Percentiles rank a stretch among this genome's conserved stretches.
These are phyloP conservation scores for Camelina hispida DNA, from an alignment of 345 rosid species.

Conservation along the genomic window DNA sequence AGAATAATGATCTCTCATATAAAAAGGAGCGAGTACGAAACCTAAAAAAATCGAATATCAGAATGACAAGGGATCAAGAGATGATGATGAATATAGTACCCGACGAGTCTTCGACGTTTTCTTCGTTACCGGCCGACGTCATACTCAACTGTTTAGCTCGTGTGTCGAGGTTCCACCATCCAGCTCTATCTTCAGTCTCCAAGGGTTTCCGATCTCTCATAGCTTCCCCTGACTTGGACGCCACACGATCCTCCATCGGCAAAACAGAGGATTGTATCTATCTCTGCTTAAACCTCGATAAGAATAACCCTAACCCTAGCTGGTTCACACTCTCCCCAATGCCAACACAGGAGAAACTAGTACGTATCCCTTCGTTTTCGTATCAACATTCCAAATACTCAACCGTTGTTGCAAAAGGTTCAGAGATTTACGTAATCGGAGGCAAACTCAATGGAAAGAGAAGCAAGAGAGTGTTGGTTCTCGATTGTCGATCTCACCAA, in stretches of 20 bases:
- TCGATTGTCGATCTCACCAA: slow-evolving; percentile 60
- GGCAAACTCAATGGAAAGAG: slow-evolving; percentile 52
- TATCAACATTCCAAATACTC: slow-evolving; percentile 52
- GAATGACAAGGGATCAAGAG: too few relatives aligned
- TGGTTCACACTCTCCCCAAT: slow-evolving; percentile 48
- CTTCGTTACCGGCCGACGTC: too few relatives aligned
- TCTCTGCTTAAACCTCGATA: neutral
- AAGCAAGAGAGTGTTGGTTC: slow-evolving; percentile 56
- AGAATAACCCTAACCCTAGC: slow-evolving; percentile 34
- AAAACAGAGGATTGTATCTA: neutral
- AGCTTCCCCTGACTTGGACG: too few relatives aligned
- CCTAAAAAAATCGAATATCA: too few relatives aligned
- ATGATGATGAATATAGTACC: too few relatives aligned
- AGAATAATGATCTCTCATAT: too few relatives aligned
- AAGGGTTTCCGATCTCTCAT: slow-evolving; percentile 45
- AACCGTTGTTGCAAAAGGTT: slow-evolving; percentile 53
- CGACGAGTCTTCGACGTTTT: too few relatives aligned
- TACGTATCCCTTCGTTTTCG: slow-evolving; percentile 49
- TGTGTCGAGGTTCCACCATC: slow-evolving; percentile 46
- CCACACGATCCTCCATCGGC: neutral
- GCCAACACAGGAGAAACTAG: slow-evolving; percentile 3
- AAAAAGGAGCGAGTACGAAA: too few relatives aligned
- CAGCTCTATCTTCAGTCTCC: slow-evolving; percentile 61
- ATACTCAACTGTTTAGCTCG: neutral
- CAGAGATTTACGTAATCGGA: slow-evolving; percentile 56